Evolutionary conservation across 768 basidiomycete genomes (phyloP).

Genomic region (Leccinum longicurvipes): DNA sequence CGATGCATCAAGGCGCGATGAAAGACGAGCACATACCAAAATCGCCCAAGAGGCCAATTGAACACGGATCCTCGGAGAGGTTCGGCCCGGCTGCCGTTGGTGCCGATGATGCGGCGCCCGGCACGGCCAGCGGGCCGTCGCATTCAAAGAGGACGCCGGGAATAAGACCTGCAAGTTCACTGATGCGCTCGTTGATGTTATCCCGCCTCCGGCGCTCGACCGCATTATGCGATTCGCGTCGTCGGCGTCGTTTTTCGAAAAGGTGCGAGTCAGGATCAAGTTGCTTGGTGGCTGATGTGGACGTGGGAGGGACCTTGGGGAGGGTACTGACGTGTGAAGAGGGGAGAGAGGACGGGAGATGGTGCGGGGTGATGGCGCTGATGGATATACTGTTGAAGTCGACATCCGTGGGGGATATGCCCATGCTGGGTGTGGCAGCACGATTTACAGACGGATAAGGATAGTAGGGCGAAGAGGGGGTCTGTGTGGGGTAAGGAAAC

Average conservation of each 20-base stretch:
- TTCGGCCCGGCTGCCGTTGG: constrained; percentile 11
- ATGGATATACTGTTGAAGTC: constrained; percentile 22
- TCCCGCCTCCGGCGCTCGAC: constrained; percentile 85
- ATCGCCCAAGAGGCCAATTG: constrained; percentile 18
- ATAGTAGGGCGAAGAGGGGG: constrained; percentile 31
- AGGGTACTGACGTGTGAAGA: constrained; percentile 4
- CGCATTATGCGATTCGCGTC: constrained; percentile 88
- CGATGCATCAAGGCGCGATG: background rate
- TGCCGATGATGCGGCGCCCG: constrained; percentile 11
- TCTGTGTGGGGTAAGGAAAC: constrained; percentile 25
- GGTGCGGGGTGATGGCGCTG: constrained; percentile 17
- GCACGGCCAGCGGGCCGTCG: constrained; percentile 30
- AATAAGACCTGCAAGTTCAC: constrained; percentile 83
- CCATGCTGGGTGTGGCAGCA: constrained; percentile 17
- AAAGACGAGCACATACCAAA: constrained; percentile 13
- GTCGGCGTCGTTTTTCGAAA: constrained; percentile 74
- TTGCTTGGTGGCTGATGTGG: constrained; percentile 7
- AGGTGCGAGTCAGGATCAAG: constrained; percentile 40
- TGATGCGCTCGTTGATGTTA: constrained; percentile 95
- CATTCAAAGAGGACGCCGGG: constrained; percentile 81
- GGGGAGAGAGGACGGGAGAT: constrained; percentile 21
- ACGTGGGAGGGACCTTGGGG: constrained; percentile 11
- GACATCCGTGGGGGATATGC: constrained; percentile 27
- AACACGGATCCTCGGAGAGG: constrained; percentile 20
- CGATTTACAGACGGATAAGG: constrained; percentile 18